Percentiles rank a stretch among this genome's conserved stretches.
Evolutionary conservation across 2,329 filamentous ascomycete genomes (phyloP).

Genomic region (Fusarium sp.): DNA sequence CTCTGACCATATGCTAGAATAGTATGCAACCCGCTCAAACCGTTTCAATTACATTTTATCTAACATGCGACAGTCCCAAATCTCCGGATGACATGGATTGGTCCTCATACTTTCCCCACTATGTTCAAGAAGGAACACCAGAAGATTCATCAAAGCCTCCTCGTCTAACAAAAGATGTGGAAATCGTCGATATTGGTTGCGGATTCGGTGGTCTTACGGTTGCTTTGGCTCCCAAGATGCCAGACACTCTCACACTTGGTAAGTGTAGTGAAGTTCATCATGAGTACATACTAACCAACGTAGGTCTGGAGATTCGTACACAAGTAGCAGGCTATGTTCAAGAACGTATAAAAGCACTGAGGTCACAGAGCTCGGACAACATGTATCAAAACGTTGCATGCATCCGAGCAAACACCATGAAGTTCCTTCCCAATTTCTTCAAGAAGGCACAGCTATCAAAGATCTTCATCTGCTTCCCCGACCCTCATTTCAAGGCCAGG

Average conservation of each 20-base stretch:
- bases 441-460: conserved; percentile 81
- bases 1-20: conserved; percentile 89
- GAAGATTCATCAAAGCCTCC: conserved; percentile 46
- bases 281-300: conserved; percentile 3
- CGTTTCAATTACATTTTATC: conserved; percentile 4
- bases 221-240: conserved; percentile 83
- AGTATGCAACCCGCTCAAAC: conserved; percentile 66
- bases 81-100: conserved; percentile 91
- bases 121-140: conserved; percentile 60
- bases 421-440: conserved; percentile 99
- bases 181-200: conserved; percentile 96
- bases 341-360: conserved; percentile 85
- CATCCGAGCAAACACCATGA: conserved; percentile 96
- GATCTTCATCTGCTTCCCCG: conserved; percentile 98
- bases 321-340: conserved; percentile 93
- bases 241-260: conserved; percentile 86
- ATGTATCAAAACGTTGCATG: conserved; percentile 89
- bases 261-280: conserved; percentile 45
- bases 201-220: conserved; percentile 94
- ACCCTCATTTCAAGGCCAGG: conserved; percentile 96
- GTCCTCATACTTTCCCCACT: conserved; percentile 84
- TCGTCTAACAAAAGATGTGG: conserved; percentile 72
- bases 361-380: conserved; percentile 69
- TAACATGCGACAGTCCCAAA: conserved; percentile 69
- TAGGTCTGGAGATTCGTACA: conserved; percentile 90